These are phyloP conservation scores for Collariella sp. DNA, from an alignment of 495 filamentous ascomycete genomes.

Conservation along the genomic window DNA sequence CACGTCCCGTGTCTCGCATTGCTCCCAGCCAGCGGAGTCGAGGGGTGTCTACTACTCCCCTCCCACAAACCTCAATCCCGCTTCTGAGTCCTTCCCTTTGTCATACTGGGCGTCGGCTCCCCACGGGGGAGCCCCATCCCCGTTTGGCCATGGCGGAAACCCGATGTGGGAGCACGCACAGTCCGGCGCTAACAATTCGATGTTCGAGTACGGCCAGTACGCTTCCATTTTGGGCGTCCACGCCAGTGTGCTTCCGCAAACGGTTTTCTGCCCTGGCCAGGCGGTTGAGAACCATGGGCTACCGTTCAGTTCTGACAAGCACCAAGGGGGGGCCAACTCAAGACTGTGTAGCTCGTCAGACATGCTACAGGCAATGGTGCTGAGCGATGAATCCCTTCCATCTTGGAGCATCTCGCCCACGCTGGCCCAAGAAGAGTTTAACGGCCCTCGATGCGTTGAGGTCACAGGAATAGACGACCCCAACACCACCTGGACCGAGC, in stretches of 20 bases:
- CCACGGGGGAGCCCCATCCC: neutral
- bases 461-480: neutral
- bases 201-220: neutral
- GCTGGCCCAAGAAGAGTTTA: neutral
- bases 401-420: neutral
- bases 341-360: constrained; percentile 8
- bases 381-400: neutral
- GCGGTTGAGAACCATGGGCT: neutral
- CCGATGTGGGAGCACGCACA: neutral
- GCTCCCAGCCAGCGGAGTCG: neutral
- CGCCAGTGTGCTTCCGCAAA: constrained; percentile 1
- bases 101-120: neutral
- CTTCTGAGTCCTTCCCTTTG: neutral
- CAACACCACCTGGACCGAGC: neutral
- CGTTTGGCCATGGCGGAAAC: constrained; percentile 9
- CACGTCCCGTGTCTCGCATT: neutral
- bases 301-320: neutral
- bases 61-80: neutral
- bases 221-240: neutral
- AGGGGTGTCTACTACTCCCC: neutral
- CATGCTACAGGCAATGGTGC: constrained; percentile 12
- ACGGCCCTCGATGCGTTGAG: neutral
- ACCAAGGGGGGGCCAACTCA: neutral
- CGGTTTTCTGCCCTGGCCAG: neutral
- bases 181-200: neutral